Base-by-base conservation (phyloP, 768 basidiomycete species). In the Pholiota microspora region DNA sequence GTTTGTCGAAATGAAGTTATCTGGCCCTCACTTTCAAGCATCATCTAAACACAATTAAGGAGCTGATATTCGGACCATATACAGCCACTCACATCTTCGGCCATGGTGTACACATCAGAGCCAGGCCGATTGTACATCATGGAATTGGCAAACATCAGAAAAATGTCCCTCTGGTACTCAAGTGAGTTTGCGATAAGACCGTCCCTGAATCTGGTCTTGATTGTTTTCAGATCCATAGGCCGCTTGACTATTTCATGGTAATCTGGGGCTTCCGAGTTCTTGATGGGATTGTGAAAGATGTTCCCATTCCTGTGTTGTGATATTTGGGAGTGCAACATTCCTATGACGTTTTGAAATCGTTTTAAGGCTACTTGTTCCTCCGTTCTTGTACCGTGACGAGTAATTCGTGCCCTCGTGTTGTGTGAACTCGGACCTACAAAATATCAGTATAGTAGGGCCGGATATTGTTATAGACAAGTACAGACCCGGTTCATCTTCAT, bases 221-320 rank as follows among this genome's bases (percentile, higher is more conserved):
- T 90, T 0, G 90, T 95, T 70, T 94, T 96, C 52, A 98, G 79
- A 68, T 98, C 94, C 84, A 95, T 95, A 2, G 96, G 93, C n/a
- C 88, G 82, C 64, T 90, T 92, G 55, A 98, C 91, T 55, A 96
- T 90, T 47, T 94, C 89, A 54, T 85, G 84, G 66, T 98, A 98
- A 65, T 93, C 93, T 0, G 94, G 86, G 6, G 95, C 95, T 59
- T 96, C 94, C 18, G 84, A 82, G 55, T 81, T 80, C 66, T 88
- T 92, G 69, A 98, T 93, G 21, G 94, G 94, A 60, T 89, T 88
- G 63, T 90, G 88, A 65, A 96, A 96, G 51, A 96, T 89, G 57
- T 86, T 92, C 48, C 92, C 94, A 61, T 90, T 89, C 32, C 90
- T 84, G 65, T 94, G 92, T 62, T 86, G 84, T 1, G 87, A 86